Evolutionary conservation across 1,284 basidiomycete genomes (phyloP), one percentile per base, ranked within the genome.

Genomic region (Neotropicomus parvogracilis): DNA sequence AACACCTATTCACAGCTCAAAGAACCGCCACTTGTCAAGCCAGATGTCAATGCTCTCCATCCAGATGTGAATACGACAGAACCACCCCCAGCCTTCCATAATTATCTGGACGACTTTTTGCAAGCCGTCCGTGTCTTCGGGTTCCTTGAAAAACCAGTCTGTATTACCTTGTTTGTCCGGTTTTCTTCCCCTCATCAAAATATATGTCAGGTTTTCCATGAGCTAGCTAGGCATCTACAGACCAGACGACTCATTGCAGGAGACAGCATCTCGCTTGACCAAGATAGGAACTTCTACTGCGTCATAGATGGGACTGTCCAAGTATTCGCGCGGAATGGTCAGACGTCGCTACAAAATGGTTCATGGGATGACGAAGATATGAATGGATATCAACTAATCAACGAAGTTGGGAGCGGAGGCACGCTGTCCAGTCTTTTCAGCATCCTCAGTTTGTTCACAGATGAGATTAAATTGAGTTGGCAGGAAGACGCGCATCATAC

Each of bases 401-500:
- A 97, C 61, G 91, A 95, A 71, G 95, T 97, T 26, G 85, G 89
- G 33, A 88, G 85, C n/a, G 94, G 94, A 6, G 93, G 95, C 10
- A 99, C 94, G 0, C 75, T 98, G 13, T 95, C 93, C 33, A 95
- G 92, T 59, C 76, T 98, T 33, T 98, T 99, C 70, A 97, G 93
- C 12, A 99, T 99, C 63, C 78, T 99, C 44, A 90, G 75, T 49
- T 75, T 99, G 40, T 99, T 99, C 70, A 99, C 97, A 2, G 95
- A 99, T 68, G 90, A 98, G 62, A 87, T 99, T 59, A 88, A 94
- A 68, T 82, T 98, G 58, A 88, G 91, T 51, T 95, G 91, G 90
- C 83, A 87, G 64, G 83, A 86, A 51, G 80, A 80, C 19, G 70
- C 71, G 24, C 64, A 58, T 19, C 40, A 40, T 14, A 31, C 39